Conservation (phyloP, 805 yeast genomes). For the Ogataea trehaloabstinens region DNA sequence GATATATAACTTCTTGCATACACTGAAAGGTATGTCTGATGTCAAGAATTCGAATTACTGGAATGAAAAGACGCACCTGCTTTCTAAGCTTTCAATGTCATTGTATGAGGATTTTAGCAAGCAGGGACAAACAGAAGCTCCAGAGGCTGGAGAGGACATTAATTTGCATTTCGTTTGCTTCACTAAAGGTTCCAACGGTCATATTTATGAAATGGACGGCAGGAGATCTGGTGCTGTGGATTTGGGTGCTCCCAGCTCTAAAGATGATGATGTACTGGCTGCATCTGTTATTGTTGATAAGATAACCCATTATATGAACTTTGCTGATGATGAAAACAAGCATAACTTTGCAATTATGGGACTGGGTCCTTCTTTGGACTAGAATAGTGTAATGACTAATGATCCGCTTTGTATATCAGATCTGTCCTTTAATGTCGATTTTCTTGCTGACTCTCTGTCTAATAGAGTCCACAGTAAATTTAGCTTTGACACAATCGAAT, state of each 20-base stretch:
- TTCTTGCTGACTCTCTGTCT: constrained; percentile 41
- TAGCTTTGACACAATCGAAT: constrained; percentile 28
- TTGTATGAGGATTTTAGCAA: constrained; percentile 44
- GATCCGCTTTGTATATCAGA: constrained; percentile 28
- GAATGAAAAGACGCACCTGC: constrained; percentile 26
- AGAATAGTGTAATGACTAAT: constrained; percentile 26
- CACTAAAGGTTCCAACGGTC: constrained; percentile 51
- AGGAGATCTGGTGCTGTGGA: constrained; percentile 74
- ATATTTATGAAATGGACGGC: constrained; percentile 85
- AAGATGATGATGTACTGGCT: constrained; percentile 48
- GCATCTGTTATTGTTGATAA: constrained; percentile 49
- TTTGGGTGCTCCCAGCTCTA: constrained; percentile 41
- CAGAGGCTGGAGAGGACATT: constrained; percentile 51
- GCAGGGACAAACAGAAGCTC: constrained; percentile 68
- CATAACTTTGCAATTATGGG: constrained; percentile 78
- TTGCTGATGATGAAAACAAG: constrained; percentile 57
- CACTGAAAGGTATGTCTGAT: constrained; percentile 5
- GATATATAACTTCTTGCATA: constrained; percentile 20
- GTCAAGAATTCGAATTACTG: constrained; percentile 21
- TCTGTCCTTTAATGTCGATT: constrained; percentile 91
- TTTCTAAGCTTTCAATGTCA: constrained; percentile 23
- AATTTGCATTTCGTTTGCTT: constrained; percentile 79
- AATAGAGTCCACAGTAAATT: constrained; percentile 21
- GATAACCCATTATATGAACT: constrained; percentile 64
- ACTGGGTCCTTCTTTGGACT: constrained; percentile 54